Conservation (phyloP, 345 rosid genomes). For the Barbarea vulgaris region DNA sequence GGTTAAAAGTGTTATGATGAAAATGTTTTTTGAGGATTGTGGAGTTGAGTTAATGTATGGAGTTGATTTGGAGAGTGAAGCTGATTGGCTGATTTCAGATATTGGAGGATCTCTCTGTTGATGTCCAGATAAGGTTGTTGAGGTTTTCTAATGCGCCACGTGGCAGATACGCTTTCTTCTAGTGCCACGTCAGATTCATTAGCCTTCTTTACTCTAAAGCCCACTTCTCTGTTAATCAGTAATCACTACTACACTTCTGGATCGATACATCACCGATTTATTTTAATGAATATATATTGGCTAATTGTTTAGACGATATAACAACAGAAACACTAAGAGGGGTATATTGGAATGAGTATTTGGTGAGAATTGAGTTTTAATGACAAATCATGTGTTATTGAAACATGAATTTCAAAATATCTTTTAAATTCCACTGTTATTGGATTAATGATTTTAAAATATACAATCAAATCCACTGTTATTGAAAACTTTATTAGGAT, state of each 20-base stretch:
- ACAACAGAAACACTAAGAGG: not conserved
- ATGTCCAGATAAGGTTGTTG: constrained; percentile 65
- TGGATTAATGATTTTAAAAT: too few relatives aligned
- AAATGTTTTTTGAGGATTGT: not conserved
- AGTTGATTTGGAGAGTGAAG: constrained; percentile 42
- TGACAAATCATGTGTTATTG: too few relatives aligned
- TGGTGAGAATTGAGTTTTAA: too few relatives aligned
- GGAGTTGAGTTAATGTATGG: constrained; percentile 30
- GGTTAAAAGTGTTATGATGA: constrained; percentile 13
- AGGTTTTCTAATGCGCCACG: constrained; percentile 52
- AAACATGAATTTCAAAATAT: too few relatives aligned
- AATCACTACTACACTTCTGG: too few relatives aligned
- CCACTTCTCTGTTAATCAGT: not conserved
- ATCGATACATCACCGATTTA: too few relatives aligned
- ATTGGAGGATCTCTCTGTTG: constrained; percentile 51
- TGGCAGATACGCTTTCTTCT: constrained; percentile 33
- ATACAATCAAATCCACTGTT: too few relatives aligned
- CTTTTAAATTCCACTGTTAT: too few relatives aligned
- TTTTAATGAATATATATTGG: too few relatives aligned
- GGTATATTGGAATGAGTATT: too few relatives aligned
- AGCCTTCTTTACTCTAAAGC: not conserved
- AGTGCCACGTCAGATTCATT: constrained; percentile 39
- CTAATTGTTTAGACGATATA: not conserved
- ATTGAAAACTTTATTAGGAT: too few relatives aligned
- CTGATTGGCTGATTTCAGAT: constrained; percentile 60